Conservation (phyloP, 306 rosid species). For the Quercus aquifolioides region DNA sequence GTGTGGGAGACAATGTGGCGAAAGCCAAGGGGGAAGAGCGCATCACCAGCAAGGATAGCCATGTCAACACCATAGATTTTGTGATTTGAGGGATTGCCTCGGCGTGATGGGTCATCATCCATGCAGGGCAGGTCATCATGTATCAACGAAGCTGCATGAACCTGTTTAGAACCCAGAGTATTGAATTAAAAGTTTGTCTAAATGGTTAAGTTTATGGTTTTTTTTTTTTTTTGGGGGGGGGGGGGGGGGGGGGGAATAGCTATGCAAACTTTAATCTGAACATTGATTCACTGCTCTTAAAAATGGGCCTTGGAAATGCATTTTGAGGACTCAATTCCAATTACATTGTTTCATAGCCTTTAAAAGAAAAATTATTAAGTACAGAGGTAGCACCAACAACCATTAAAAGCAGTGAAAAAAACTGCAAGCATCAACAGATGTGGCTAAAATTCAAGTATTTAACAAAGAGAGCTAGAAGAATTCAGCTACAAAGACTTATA, state of each 20-base stretch:
- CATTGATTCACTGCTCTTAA: not conserved
- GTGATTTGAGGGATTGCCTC: slow-evolving; percentile 92
- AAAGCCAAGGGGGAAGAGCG: slow-evolving; percentile 89
- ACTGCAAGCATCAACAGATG: no score
- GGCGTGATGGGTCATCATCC: slow-evolving; percentile 83
- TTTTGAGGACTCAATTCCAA: not conserved
- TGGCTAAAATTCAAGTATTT: no score
- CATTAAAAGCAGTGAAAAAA: no score
- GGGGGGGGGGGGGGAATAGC: no score
- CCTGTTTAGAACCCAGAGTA: slow-evolving; percentile 43
- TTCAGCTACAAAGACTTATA: no score
- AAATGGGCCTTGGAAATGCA: not conserved
- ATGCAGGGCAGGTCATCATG: slow-evolving; percentile 96
- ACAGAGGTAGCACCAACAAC: no score
- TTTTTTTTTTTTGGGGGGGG: no score
- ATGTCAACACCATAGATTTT: slow-evolving; percentile 77
- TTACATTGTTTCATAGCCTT: not conserved
- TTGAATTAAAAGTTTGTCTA: not conserved
- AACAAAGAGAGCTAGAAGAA: no score
- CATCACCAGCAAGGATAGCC: slow-evolving; percentile 92
- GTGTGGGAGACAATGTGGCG: slow-evolving; percentile 87
- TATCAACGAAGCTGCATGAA: slow-evolving; percentile 89
- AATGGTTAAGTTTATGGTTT: not conserved
- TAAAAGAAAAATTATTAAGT: no score
- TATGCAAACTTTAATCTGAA: not conserved